Evolutionary conservation across 108 stramenopile genomes (phyloP).

Genomic region (Nannochloropsis oceanica): DNA sequence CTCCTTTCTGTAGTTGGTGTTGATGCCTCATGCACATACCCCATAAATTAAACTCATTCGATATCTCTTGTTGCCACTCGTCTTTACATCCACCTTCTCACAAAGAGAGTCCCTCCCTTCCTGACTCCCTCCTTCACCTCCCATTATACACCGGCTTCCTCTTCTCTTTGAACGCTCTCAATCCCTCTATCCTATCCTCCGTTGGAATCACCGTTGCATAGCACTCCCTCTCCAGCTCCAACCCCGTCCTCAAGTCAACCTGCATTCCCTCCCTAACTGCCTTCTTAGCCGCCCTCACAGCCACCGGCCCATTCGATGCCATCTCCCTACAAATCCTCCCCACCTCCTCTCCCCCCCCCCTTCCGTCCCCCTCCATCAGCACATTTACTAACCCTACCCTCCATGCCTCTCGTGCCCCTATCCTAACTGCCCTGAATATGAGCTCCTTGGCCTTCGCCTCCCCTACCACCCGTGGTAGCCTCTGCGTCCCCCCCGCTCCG

Average conservation of each 20-base stretch:
- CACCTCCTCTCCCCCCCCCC: constrained; percentile 8
- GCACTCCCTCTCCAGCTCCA: constrained; percentile 48
- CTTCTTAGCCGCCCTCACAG: constrained; percentile 52
- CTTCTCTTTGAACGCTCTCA: constrained; percentile 53
- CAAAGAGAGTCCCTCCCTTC: neutral
- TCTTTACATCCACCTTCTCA: no score
- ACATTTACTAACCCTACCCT: constrained; percentile 47
- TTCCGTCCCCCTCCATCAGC: constrained; percentile 27
- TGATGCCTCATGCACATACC: no score
- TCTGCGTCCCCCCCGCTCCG: constrained; percentile 61
- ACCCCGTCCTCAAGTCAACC: constrained; percentile 35
- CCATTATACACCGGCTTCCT: constrained; percentile 51
- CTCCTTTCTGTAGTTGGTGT: no score
- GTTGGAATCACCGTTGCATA: constrained; percentile 48
- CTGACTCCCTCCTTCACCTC: constrained; percentile 14
- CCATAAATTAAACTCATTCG: no score
- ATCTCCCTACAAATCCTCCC: constrained; percentile 47
- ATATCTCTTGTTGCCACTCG: no score
- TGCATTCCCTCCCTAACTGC: constrained; percentile 51
- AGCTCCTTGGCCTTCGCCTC: constrained; percentile 49
- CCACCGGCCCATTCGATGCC: constrained; percentile 53
- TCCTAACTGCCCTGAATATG: constrained; percentile 46
- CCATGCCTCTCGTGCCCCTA: constrained; percentile 37
- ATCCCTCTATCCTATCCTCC: constrained; percentile 55
- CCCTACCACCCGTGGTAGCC: constrained; percentile 53